Evolutionary conservation across 805 yeast species (phyloP).

Genomic region (Kregervanrija delftensis): DNA sequence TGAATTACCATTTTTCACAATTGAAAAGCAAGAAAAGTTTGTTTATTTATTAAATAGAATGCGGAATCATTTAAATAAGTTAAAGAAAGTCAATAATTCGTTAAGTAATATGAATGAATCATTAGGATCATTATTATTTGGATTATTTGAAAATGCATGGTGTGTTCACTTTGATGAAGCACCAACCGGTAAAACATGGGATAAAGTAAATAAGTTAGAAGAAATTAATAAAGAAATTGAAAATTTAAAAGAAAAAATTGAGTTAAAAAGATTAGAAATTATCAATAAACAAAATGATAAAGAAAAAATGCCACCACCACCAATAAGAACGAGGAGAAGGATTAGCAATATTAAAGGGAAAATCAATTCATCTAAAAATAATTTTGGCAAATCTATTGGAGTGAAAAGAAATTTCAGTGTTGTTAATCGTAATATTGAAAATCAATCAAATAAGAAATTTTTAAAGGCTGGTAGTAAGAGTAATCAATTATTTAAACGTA

Average conservation of each 20-base stretch:
- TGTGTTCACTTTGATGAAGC: slow-evolving; percentile 60
- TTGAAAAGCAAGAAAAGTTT: slow-evolving; percentile 13
- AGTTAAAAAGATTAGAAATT: slow-evolving; percentile 7
- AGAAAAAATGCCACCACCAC: slow-evolving; percentile 22
- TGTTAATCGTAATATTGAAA: no score
- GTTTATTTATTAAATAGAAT: slow-evolving; percentile 24
- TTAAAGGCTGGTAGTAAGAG: slow-evolving; percentile 4
- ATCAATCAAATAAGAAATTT: background rate
- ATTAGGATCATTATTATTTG: slow-evolving; percentile 64
- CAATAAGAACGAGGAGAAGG: background rate
- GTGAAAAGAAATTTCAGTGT: background rate
- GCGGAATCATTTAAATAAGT: slow-evolving; percentile 49
- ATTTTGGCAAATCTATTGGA: no score
- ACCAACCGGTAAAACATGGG: slow-evolving; percentile 19
- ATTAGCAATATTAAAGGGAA: background rate
- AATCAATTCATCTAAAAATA: background rate
- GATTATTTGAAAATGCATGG: slow-evolving; percentile 81
- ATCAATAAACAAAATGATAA: background rate
- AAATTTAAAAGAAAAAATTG: slow-evolving; percentile 11
- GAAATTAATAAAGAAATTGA: slow-evolving; percentile 15
- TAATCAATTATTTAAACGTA: background rate
- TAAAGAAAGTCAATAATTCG: slow-evolving; percentile 55
- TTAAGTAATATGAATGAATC: slow-evolving; percentile 69
- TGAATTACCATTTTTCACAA: slow-evolving; percentile 19
- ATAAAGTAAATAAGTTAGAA: slow-evolving; percentile 13